Percentiles rank a stretch among this genome's conserved stretches.
Conservation (phyloP, 1,284 basidiomycete genomes). For the Ustilago sp. region DNA sequence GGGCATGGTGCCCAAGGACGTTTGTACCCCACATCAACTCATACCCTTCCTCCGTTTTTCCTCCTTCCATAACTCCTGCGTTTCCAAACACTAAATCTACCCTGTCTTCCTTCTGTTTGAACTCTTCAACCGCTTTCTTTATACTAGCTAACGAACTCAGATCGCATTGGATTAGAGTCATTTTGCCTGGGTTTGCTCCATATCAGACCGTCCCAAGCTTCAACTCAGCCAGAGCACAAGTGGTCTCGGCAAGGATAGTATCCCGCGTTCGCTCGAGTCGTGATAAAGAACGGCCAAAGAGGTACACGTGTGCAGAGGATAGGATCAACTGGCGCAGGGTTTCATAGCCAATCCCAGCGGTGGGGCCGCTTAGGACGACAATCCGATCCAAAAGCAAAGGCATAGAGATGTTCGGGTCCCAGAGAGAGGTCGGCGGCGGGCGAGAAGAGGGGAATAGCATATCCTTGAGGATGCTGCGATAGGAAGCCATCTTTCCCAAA, state of each 20-base stretch:
- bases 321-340: slow-evolving; percentile 51
- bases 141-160: slow-evolving; percentile 44
- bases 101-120: slow-evolving; percentile 26
- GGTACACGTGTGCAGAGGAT: slow-evolving; percentile 59
- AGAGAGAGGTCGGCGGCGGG: slow-evolving; percentile 6
- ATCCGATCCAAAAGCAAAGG: slow-evolving; percentile 38
- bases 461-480: slow-evolving; percentile 20
- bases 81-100: slow-evolving; percentile 56
- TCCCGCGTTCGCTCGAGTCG: slow-evolving; percentile 16
- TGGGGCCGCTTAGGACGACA: slow-evolving; percentile 62
- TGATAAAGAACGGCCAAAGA: slow-evolving; percentile 30
- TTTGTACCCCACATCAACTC: slow-evolving; percentile 61
- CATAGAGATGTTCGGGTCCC: slow-evolving; percentile 33
- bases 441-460: slow-evolving; percentile 17
- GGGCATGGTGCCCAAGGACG: slow-evolving; percentile 53
- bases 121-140: slow-evolving; percentile 31
- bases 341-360: slow-evolving; percentile 59
- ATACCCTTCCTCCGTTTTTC: slow-evolving; percentile 46
- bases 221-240: neutral
- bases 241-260: slow-evolving; percentile 20
- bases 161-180: slow-evolving; percentile 50
- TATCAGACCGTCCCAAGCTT: neutral
- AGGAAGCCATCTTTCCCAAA: slow-evolving; percentile 31
- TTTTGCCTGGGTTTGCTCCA: slow-evolving; percentile 20
- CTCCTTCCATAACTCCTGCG: slow-evolving; percentile 48